phyloP scores from a whole-genome alignment of 2,329 filamentous ascomycete species.

The Grosmannia serpens region DNA sequence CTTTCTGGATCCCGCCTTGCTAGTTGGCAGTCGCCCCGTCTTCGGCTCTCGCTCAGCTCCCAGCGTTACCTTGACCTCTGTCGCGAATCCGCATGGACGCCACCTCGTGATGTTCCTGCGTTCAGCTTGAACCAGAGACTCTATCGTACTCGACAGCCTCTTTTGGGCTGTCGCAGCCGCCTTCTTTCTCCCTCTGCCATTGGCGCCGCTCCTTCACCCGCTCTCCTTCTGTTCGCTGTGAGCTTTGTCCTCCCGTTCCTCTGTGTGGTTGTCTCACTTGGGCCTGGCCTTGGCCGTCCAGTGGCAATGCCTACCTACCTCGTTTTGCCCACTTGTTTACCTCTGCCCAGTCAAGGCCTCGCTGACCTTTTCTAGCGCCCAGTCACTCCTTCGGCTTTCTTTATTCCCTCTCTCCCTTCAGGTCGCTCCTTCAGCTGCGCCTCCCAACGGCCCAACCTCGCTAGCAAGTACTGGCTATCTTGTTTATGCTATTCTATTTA shows the following conservation, averaged over 20 bases:
- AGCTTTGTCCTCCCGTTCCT: not conserved
- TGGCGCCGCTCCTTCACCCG: not conserved
- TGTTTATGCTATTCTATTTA: no score
- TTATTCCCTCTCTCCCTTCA: not conserved
- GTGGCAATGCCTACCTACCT: no score
- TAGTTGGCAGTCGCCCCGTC: no score
- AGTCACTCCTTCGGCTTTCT: not conserved
- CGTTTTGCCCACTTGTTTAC: not conserved
- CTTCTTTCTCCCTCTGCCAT: not conserved
- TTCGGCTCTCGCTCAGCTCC: not conserved
- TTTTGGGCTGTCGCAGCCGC: not conserved
- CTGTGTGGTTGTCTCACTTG: not conserved
- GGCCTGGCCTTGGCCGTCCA: no score
- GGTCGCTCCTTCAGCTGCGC: not conserved
- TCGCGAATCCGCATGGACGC: not conserved
- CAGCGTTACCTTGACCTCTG: not conserved
- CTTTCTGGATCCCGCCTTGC: no score
- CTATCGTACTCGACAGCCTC: no score
- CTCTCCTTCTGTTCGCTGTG: not conserved
- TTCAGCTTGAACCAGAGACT: not conserved
- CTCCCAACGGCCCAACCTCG: no score
- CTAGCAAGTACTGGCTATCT: no score
- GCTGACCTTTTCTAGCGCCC: not conserved
- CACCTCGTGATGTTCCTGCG: constrained; percentile 6
- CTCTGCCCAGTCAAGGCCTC: not conserved